These are phyloP conservation scores for Rosa lucieae DNA, from an alignment of 306 rosid genomes.

Conservation along the genomic window DNA sequence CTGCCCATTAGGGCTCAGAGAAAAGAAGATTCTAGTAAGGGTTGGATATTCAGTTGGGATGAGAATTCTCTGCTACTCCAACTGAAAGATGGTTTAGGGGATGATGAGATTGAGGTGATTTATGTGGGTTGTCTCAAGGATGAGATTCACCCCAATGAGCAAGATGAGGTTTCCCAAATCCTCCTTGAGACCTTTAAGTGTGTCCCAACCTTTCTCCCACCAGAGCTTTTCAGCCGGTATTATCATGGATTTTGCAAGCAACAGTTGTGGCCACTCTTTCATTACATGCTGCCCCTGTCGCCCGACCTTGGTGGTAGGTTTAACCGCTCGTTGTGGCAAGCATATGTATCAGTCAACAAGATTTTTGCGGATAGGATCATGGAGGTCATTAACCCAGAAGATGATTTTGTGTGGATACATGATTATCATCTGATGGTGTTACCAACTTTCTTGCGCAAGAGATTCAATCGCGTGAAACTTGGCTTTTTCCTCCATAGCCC, in stretches of 20 bases:
- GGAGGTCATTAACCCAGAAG: conserved; percentile 91
- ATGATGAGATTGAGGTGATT: conserved; percentile 67
- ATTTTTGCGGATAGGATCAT: conserved; percentile 80
- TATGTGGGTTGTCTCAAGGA: conserved; percentile 81
- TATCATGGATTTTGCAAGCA: conserved; percentile 89
- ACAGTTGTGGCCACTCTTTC: conserved; percentile 83
- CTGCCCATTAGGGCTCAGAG: conserved; percentile 73
- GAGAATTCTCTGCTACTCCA: conserved; percentile 76
- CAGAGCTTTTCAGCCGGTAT: conserved; percentile 56
- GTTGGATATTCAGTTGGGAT: conserved; percentile 77
- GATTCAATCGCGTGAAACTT: conserved; percentile 70
- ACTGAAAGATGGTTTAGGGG: conserved; percentile 79
- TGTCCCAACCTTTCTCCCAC: conserved; percentile 73
- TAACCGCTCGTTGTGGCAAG: conserved; percentile 72
- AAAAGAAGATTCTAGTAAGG: conserved; percentile 37
- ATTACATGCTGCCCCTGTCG: conserved; percentile 76
- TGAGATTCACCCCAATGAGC: conserved; percentile 65
- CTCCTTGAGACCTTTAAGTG: conserved; percentile 67
- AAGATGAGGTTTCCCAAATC: conserved; percentile 77
- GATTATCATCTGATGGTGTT: conserved; percentile 88
- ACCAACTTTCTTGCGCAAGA: conserved; percentile 83
- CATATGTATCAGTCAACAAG: conserved; percentile 76
- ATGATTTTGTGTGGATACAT: conserved; percentile 84
- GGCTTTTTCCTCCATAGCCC: conserved; percentile 91
- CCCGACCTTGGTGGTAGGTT: conserved; percentile 82